Evolutionary conservation across 2,329 filamentous ascomycete genomes (phyloP).

Genomic region (Xylaria arbuscula): DNA sequence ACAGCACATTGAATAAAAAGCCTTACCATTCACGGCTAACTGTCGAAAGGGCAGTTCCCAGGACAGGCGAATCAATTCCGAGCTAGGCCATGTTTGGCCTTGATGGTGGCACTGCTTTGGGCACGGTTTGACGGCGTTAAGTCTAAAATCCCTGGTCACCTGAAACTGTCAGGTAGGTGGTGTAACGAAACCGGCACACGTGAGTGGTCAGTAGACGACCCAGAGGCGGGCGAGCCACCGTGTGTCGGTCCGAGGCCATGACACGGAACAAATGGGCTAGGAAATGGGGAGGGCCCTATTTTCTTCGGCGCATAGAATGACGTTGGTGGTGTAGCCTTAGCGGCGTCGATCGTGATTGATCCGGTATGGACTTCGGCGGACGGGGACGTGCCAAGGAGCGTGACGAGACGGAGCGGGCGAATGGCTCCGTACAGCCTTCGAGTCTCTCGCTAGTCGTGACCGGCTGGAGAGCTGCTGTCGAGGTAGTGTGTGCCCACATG

Average conservation of each 20-base stretch:
- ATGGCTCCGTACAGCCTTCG: neutral
- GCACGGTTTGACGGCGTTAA: neutral
- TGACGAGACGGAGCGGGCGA: conserved; percentile 13
- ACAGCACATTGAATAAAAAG: neutral
- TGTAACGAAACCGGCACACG: neutral
- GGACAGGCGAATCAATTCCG: neutral
- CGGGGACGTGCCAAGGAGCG: conserved; percentile 4
- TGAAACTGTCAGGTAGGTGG: conserved; percentile 13
- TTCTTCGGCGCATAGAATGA: conserved; percentile 7
- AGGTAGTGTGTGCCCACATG: neutral
- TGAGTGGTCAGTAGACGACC: neutral
- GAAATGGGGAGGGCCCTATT: neutral
- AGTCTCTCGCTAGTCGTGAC: neutral
- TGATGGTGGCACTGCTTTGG: neutral
- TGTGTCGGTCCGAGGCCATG: conserved; percentile 6
- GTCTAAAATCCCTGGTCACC: conserved; percentile 9
- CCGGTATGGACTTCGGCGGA: conserved; percentile 20
- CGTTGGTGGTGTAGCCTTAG: conserved; percentile 13
- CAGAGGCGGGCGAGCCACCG: neutral
- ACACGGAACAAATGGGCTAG: conserved; percentile 12
- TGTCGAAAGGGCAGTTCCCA: neutral
- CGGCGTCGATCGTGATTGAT: conserved; percentile 21
- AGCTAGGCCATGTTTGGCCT: neutral
- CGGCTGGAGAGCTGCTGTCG: conserved; percentile 11
- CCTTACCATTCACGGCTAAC: neutral